Base-by-base conservation (phyloP, 169 alveolate species). In the Eimeria zaria region DNA sequence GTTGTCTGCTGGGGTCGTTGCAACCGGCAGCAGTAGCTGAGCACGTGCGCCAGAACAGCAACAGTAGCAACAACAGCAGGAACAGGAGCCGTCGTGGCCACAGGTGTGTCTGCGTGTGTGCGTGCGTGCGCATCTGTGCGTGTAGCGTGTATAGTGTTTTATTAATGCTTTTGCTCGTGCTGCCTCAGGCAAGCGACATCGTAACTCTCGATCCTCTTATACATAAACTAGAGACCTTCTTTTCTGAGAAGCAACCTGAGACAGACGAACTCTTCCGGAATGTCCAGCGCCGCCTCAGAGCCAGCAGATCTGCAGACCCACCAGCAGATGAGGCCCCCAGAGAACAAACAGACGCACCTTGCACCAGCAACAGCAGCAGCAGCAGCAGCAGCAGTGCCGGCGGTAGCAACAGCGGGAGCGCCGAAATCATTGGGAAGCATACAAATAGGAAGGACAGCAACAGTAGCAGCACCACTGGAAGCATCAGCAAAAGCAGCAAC, bases 211-310 rank as follows among this genome's bases (percentile, higher is more conserved):
- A 48, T 46, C 95, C 95, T 30, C 76, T 90, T 18, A 55, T 74
- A 22, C 48, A 90, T 27, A 80, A 36, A 20, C n/a, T 90, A 64
- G 69, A n/a, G 44, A 51, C 74, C n/a, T 78, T 80, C 27, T 90
- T 78, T 48, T 89, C 64, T 3, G 89, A 73, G 78, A 73, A 71
- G 81, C 95, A 90, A 64, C 48, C 76, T 18, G 95, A 90, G 67
- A 53, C 85, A 30, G 85, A 90, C 67, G 55, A 62, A 62, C 84
- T 90, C 48, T 90, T 90, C 81, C 91, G 71, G 58, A 83, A 55
- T 55, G 91, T 83, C 2, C 91, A 83, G 74, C 60, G 27, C 39
- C 91, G 91, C 91, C 91, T 83, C 36, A 53, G 53, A n/a, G 91
- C 91, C 76, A 83, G 51, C 62, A n/a, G 91, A 8, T 51, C 91